Conservation (phyloP, 2,329 filamentous ascomycete species). For the Coniochaeta sp. region DNA sequence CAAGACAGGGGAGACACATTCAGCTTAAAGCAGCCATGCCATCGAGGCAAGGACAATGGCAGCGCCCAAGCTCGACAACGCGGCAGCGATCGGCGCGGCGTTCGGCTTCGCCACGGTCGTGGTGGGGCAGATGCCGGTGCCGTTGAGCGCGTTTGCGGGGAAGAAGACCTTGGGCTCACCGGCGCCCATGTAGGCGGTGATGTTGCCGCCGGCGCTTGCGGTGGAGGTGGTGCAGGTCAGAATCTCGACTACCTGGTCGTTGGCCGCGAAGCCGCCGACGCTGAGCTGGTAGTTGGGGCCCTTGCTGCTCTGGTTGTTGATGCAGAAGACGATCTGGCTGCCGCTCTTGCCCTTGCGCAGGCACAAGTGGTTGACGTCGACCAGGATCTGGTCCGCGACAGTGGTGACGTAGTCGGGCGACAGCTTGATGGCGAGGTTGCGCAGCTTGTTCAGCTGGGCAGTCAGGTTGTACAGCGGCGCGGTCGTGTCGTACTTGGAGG, state of each 20-base stretch:
- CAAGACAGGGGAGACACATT: neutral
- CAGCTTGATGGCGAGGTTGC: conserved; percentile 15
- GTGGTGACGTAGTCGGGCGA: conserved; percentile 12
- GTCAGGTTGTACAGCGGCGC: conserved; percentile 42
- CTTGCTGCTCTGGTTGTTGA: conserved; percentile 18
- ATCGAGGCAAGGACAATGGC: neutral
- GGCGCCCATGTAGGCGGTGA: conserved; percentile 13
- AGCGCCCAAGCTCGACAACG: neutral
- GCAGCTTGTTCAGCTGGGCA: conserved; percentile 20
- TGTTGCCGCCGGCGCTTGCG: conserved; percentile 10
- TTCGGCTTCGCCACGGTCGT: conserved; percentile 6
- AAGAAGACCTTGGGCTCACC: conserved; percentile 16
- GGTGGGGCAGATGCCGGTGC: conserved; percentile 12
- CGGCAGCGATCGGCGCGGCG: neutral
- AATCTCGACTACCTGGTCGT: conserved; percentile 17
- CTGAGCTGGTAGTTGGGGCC: conserved; percentile 14
- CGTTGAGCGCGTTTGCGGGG: conserved; percentile 7
- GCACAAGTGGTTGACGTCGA: conserved; percentile 18
- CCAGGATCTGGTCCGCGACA: conserved; percentile 10
- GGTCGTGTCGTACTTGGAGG: conserved; percentile 37
- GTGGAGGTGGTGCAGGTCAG: conserved; percentile 11
- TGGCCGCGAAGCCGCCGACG: conserved; percentile 15
- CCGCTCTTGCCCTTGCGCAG: conserved; percentile 17
- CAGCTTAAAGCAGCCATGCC: neutral
- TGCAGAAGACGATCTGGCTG: conserved; percentile 16